These are phyloP conservation scores for Cruciata laevipes DNA, from an alignment of 257 asterid genomes.

Conservation along the genomic window DNA sequence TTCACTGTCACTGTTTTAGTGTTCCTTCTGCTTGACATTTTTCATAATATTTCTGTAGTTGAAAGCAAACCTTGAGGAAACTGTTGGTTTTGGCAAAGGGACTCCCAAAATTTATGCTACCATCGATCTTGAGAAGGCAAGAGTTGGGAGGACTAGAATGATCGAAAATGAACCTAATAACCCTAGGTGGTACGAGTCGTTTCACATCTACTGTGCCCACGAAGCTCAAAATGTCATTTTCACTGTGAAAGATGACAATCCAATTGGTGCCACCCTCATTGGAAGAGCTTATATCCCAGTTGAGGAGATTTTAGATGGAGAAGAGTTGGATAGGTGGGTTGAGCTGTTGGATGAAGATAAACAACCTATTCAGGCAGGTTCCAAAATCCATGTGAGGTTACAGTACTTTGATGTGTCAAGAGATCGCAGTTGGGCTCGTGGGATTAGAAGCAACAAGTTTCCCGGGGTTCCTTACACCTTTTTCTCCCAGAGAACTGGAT, in stretches of 20 bases:
- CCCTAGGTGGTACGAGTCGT: constrained; percentile 82
- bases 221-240: constrained; percentile 60
- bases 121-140: constrained; percentile 74
- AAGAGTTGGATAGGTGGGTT: constrained; percentile 75
- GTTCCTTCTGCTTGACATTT: constrained; percentile 8
- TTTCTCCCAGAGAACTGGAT: constrained; percentile 63
- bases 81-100: constrained; percentile 78
- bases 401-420: constrained; percentile 58
- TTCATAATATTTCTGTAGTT: constrained; percentile 31
- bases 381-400: constrained; percentile 75
- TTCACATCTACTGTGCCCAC: constrained; percentile 86
- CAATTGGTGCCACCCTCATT: constrained; percentile 85
- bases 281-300: constrained; percentile 90
- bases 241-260: constrained; percentile 82
- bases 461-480: constrained; percentile 93
- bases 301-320: constrained; percentile 66
- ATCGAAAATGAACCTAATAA: constrained; percentile 63
- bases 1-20: neutral
- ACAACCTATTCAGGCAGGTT: constrained; percentile 59
- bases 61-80: constrained; percentile 57
- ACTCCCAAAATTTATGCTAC: constrained; percentile 70
- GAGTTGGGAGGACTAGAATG: constrained; percentile 73
- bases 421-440: constrained; percentile 67
- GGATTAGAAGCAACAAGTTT: constrained; percentile 44
- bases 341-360: constrained; percentile 69